A percentile compares a stretch with the other conserved stretches of the same genome.
Conservation (phyloP, 2,329 filamentous ascomycete species). For the Aureobasidium sp. region DNA sequence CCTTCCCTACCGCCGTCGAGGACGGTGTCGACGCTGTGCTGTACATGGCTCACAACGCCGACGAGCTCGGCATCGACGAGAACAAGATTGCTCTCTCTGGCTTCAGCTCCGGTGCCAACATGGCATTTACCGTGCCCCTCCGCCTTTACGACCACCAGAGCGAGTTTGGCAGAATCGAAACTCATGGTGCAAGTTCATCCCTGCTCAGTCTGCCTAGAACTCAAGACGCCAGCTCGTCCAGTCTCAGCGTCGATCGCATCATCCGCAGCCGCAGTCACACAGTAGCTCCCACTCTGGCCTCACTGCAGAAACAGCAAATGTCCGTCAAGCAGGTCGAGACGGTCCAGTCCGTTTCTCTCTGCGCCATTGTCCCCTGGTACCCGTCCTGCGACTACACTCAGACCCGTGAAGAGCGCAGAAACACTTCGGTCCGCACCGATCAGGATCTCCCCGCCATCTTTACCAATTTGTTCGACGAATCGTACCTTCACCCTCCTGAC, state of each 20-base stretch:
- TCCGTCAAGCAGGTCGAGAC: slow-evolving; percentile 6
- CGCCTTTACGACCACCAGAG: slow-evolving; percentile 46
- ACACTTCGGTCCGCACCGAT: slow-evolving; percentile 47
- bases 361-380: slow-evolving; percentile 56
- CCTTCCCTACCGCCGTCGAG: slow-evolving; percentile 57
- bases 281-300: not conserved
- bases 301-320: slow-evolving; percentile 11
- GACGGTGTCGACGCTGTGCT: slow-evolving; percentile 57
- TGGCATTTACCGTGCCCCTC: slow-evolving; percentile 55
- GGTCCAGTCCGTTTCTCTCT: slow-evolving; percentile 37
- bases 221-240: slow-evolving; percentile 18
- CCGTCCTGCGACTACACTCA: slow-evolving; percentile 56
- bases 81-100: slow-evolving; percentile 53
- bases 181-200: slow-evolving; percentile 10
- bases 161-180: slow-evolving; percentile 22
- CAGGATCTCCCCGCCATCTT: slow-evolving; percentile 46
- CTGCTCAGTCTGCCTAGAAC: slow-evolving; percentile 17
- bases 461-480: slow-evolving; percentile 47
- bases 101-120: slow-evolving; percentile 58
- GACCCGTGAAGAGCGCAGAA: slow-evolving; percentile 52
- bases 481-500: slow-evolving; percentile 37
- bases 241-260: slow-evolving; percentile 19
- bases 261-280: slow-evolving; percentile 17
- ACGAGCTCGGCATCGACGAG: slow-evolving; percentile 50
- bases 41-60: slow-evolving; percentile 50